Base-by-base conservation (phyloP, 2,329 filamentous ascomycete species). In the Blastomyces emzantsi region DNA sequence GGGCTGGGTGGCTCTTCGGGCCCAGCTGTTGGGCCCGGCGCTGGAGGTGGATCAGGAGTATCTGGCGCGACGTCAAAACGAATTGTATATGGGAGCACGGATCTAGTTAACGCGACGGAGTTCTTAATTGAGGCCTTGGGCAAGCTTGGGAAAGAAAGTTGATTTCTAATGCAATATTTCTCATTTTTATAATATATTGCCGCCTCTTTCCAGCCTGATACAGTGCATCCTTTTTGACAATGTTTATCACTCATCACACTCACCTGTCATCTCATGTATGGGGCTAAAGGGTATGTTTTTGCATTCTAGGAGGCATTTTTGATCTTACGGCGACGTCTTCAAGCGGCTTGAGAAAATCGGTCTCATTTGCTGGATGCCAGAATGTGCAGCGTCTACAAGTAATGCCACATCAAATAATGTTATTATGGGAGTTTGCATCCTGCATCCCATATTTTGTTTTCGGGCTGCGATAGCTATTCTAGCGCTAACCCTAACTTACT, bases 41-140 rank as follows among this genome's bases (percentile, higher is more conserved):
- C 68, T 61, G 68, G 69, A 49, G 65, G 65, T 7, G 65, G 66
- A 60, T 69, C 67, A 73, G 78, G 55, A n/a, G 30, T 69, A 52
- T 65, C 66, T 5, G 78, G 78, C 11, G 83, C 85, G 9, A 82
- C 85, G 28, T 88, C 85, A 74, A 89, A 90, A 76, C 83, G 92
- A 67, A 89, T 99, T 11, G 90, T 97, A 1, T 99, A 99, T 75
- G 94, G 94, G 22, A 96, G 92, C 72, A 99, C 94, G 17, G 93
- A 87, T 66, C 73, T 87, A 67, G 80, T 87, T 67, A 86, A 85
- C 69, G 83, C 85, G 11, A 81, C 80, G 63, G 84, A 85, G 67
- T 88, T 88, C 72, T 74, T 87, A 52, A 76, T 71, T 28, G 81
- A 82, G 62, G 84, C 85, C 66, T 74, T 87, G 67, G 80, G 77